Evolutionary conservation across 192 early-diverging fungal genomes (phyloP), one percentile per base, ranked within the genome.

Genomic region (Lobulomyces angularis): DNA sequence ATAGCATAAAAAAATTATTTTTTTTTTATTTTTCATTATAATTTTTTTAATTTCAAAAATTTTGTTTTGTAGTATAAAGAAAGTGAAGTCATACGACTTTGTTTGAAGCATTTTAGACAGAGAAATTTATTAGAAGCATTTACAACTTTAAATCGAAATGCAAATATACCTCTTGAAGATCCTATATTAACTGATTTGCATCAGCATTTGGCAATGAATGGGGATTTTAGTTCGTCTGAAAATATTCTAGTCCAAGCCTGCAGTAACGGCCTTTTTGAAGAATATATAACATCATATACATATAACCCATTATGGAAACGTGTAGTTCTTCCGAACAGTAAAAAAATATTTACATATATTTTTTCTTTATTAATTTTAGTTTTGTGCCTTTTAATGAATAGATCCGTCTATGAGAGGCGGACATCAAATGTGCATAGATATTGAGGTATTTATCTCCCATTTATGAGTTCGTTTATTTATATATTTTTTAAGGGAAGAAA

Each of bases 341-440:
- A 16, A 24, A 32, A 37, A 29, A 42, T 35, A 68, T 57, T 31
- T 56, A 54, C 51, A 50, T 37, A 16, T 17, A 33, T n/a, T 3
- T 17, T 19, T 11, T 3, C 20, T 18, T 9, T 19, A 12, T 26
- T 37, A 37, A 55, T 41, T 30, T 5, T 8, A 22, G 35, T 4
- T 18, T 22, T 22, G 9, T 0, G 11, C 16, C 3, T 41, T 38
- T 35, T 43, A 14, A 16, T 14, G 26, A n/a, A 29, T 25, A 46
- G 37, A 45, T 36, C 62, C 69, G 17, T 55, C 37, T 33, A 72
- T 78, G 23, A 65, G 94, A 31, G 91, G 91, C 31, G 94, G 91
- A 3, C 94, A 97, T 59, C 94, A 96, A 55, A 91, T 96, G 91
- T 88, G 82, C 48, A 77, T 95, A 17, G 90, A 97, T 53, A 61